These are phyloP conservation scores for Syzygium syzygioides DNA, from an alignment of 441 rosid species.

Conservation along the genomic window DNA sequence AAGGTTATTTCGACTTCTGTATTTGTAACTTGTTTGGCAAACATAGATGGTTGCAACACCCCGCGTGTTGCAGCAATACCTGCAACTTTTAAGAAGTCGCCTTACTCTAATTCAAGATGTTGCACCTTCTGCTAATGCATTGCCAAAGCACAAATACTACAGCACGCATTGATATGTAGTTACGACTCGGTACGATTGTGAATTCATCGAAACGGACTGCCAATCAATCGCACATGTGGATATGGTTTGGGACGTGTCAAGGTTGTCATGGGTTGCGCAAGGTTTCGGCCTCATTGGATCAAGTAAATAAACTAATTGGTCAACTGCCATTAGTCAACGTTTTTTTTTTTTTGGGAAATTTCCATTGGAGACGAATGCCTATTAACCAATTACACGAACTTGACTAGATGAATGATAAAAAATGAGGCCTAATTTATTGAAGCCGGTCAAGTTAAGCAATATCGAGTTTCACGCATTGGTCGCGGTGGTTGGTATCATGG, in stretches of 20 bases:
- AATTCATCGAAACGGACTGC: not conserved
- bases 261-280: too few relatives aligned
- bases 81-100: not conserved
- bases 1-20: too few relatives aligned
- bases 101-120: not conserved
- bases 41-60: not conserved
- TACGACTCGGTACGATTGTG: not conserved
- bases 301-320: not conserved
- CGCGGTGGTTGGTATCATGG: not conserved
- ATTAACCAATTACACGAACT: not conserved
- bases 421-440: not conserved
- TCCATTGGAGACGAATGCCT: not conserved
- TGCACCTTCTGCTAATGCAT: not conserved
- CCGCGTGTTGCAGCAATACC: not conserved
- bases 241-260: too few relatives aligned
- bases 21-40: too few relatives aligned
- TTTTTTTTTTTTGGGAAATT: too few relatives aligned
- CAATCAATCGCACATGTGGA: not conserved
- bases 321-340: not conserved
- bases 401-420: not conserved
- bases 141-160: too few relatives aligned
- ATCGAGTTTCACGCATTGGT: not conserved
- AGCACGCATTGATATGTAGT: not conserved
- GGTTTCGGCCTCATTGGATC: not conserved
- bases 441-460: not conserved